phyloP scores from a whole-genome alignment of 164 flowering plant genomes.

The Vitis amurensis region DNA sequence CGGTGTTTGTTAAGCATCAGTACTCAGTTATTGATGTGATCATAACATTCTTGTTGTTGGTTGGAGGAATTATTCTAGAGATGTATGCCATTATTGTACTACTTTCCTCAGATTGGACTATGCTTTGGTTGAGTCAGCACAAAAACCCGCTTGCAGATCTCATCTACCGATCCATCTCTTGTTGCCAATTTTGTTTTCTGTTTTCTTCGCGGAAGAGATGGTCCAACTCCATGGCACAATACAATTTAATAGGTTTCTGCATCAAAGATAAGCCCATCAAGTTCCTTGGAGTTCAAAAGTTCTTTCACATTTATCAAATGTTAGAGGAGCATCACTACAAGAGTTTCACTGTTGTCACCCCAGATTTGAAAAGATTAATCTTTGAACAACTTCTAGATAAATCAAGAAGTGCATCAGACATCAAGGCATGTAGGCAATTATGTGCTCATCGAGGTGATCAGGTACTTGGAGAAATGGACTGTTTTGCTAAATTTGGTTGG shows the following conservation, averaged over 20 bases:
- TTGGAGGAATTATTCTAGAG: constrained; percentile 19
- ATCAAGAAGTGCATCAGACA: too few relatives aligned
- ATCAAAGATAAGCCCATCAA: neutral
- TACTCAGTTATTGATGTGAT: constrained; percentile 3
- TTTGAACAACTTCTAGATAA: neutral
- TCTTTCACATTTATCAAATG: constrained; percentile 1
- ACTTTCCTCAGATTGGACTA: constrained; percentile 23
- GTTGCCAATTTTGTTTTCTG: too few relatives aligned
- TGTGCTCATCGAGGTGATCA: constrained; percentile 5
- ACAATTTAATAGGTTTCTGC: constrained; percentile 12
- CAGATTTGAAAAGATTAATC: too few relatives aligned
- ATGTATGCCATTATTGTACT: constrained; percentile 7
- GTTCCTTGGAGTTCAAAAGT: constrained; percentile 1
- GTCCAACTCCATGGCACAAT: constrained; percentile 18
- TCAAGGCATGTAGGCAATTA: neutral
- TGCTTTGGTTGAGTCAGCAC: neutral
- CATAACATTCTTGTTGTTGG: constrained; percentile 17
- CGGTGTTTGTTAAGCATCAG: neutral
- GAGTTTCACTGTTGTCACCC: constrained; percentile 1
- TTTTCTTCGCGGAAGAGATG: neutral
- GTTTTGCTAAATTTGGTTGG: neutral
- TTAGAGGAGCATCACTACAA: constrained; percentile 5
- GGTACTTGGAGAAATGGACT: neutral
- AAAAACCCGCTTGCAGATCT: too few relatives aligned
- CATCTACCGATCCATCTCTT: neutral